Conservation (phyloP, 164 flowering plant species). For the Stephania yunnanensis region DNA sequence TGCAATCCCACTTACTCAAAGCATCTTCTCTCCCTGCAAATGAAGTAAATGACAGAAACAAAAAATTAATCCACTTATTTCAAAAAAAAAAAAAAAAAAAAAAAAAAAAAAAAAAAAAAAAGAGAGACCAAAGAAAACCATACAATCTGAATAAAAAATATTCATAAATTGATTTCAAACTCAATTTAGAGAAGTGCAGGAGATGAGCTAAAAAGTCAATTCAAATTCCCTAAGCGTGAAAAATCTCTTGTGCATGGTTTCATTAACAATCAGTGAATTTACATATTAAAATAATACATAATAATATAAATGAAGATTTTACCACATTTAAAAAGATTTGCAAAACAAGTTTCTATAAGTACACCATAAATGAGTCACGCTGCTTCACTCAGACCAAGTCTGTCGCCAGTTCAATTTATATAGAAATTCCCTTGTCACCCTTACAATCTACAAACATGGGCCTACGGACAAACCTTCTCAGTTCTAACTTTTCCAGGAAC, state of each 20-base stretch:
- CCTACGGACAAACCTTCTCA: background rate
- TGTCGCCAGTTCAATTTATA: background rate
- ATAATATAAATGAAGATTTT: too few relatives aligned
- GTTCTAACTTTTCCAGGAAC: background rate
- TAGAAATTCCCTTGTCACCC: background rate
- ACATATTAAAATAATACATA: background rate
- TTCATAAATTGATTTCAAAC: background rate
- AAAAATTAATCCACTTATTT: background rate
- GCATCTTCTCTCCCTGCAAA: conserved; percentile 11
- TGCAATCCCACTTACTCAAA: background rate
- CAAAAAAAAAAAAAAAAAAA: too few relatives aligned
- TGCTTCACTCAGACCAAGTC: background rate
- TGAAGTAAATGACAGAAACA: background rate
- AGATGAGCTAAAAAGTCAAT: background rate
- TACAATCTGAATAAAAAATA: too few relatives aligned
- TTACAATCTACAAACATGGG: background rate
- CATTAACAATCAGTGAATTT: background rate
- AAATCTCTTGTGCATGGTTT: background rate
- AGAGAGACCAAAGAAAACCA: too few relatives aligned
- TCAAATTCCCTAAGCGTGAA: background rate
- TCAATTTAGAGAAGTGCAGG: background rate
- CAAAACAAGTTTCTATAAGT: too few relatives aligned
- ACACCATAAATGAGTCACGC: background rate
- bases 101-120: too few relatives aligned
- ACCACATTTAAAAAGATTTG: too few relatives aligned